A percentile compares a stretch with the other conserved stretches of the same genome.
These are phyloP conservation scores for Penicillium corylophilum DNA, from an alignment of 2,329 filamentous ascomycete species.

Conservation along the genomic window DNA sequence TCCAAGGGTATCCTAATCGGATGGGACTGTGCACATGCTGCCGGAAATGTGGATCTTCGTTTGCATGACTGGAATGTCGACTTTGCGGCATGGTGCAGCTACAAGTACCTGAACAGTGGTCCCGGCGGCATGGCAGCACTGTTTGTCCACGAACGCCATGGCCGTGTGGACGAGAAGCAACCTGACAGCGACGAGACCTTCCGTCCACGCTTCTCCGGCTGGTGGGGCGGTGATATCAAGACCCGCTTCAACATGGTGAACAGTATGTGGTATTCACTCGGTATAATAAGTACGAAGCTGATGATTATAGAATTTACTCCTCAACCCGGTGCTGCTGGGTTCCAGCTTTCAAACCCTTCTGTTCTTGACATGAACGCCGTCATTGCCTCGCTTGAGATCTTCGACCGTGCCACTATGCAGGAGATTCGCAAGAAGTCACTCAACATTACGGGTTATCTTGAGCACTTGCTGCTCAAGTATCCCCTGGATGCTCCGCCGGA, in stretches of 20 bases:
- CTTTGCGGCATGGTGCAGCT: constrained; percentile 90
- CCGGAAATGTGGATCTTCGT: constrained; percentile 74
- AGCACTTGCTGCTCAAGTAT: constrained; percentile 58
- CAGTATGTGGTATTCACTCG: constrained; percentile 30
- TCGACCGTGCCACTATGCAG: constrained; percentile 68
- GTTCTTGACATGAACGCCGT: constrained; percentile 76
- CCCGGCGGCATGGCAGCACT: constrained; percentile 77
- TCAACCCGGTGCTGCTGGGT: constrained; percentile 74
- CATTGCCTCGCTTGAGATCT: constrained; percentile 70
- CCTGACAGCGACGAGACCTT: constrained; percentile 50
- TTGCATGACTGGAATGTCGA: constrained; percentile 90
- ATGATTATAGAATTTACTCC: constrained; percentile 62
- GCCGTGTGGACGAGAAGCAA: constrained; percentile 42
- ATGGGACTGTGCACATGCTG: constrained; percentile 87
- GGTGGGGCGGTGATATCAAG: constrained; percentile 81
- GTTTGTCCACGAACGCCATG: constrained; percentile 77
- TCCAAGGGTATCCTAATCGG: constrained; percentile 70
- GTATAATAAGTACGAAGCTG: constrained; percentile 1
- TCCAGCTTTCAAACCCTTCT: constrained; percentile 80
- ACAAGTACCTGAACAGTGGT: constrained; percentile 89
- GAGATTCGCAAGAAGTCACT: constrained; percentile 70
- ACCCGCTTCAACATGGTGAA: constrained; percentile 83
- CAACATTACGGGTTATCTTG: constrained; percentile 72
- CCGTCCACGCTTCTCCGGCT: constrained; percentile 70
- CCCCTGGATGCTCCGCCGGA: constrained; percentile 28